Conservation (phyloP, 163 green algal species). For the Picocystis sp. region DNA sequence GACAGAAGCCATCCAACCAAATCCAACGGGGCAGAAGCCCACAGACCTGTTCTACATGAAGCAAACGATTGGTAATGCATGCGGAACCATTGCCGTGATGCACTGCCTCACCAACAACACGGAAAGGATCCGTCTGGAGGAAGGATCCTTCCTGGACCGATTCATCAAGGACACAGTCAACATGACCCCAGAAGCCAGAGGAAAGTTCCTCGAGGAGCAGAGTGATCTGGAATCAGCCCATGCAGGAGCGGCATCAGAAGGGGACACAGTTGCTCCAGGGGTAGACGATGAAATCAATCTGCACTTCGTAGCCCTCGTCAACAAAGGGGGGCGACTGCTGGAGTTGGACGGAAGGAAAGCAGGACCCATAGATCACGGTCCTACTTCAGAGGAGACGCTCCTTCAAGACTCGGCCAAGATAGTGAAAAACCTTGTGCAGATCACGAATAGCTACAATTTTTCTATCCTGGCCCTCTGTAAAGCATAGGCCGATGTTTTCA, state of each 20-base stretch:
- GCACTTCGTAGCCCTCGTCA: slow-evolving; percentile 64
- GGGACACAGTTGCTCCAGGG: slow-evolving; percentile 40
- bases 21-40: neutral
- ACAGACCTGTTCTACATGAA: slow-evolving; percentile 69
- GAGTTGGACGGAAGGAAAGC: slow-evolving; percentile 63
- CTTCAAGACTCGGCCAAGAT: slow-evolving; percentile 38
- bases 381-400: slow-evolving; percentile 29
- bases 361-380: slow-evolving; percentile 51
- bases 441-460: no score
- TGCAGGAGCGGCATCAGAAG: slow-evolving; percentile 44
- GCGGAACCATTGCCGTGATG: slow-evolving; percentile 83
- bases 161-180: slow-evolving; percentile 22
- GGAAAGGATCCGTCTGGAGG: slow-evolving; percentile 25
- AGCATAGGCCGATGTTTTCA: no score
- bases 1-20: slow-evolving; percentile 26
- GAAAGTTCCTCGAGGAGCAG: slow-evolving; percentile 48
- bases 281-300: slow-evolving; percentile 45
- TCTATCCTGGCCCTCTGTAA: no score
- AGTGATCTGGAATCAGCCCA: slow-evolving; percentile 62
- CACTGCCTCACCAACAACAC: slow-evolving; percentile 65
- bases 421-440: slow-evolving; percentile 43
- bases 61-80: slow-evolving; percentile 93
- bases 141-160: slow-evolving; percentile 4
- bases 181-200: slow-evolving; percentile 37
- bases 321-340: slow-evolving; percentile 40